Conservation (phyloP, 257 asterid species). For the Lantana camara region DNA sequence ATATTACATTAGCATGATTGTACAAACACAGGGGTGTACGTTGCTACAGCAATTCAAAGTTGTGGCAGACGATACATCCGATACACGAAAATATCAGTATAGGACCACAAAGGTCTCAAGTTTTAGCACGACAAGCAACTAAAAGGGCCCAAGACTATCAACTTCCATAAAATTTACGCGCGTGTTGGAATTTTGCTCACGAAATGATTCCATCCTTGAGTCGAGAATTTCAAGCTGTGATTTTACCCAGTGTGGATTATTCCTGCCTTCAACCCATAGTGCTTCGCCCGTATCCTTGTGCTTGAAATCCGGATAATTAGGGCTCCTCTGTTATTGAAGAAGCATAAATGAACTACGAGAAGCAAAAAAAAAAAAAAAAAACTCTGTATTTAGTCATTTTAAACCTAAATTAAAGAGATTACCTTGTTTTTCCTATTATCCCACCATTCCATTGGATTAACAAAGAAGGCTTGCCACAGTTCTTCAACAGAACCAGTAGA, state of each 20-base stretch:
- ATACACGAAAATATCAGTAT: conserved; percentile 14
- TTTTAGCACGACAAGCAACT: conserved; percentile 28
- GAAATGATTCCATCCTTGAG: conserved; percentile 70
- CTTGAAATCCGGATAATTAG: conserved; percentile 96
- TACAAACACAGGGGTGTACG: conserved; percentile 3
- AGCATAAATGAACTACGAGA: neutral
- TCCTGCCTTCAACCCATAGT: conserved; percentile 86
- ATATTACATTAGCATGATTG: neutral
- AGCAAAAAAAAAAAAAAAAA: too few species aligned
- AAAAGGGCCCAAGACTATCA: conserved; percentile 60
- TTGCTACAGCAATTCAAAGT: conserved; percentile 11
- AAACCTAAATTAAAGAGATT: conserved; percentile 12
- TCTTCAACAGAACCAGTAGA: conserved; percentile 72
- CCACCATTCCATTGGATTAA: conserved; percentile 96
- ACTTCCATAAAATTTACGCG: conserved; percentile 51
- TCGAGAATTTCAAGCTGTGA: conserved; percentile 87
- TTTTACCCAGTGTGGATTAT: conserved; percentile 90
- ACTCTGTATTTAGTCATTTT: neutral
- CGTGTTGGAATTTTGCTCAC: conserved; percentile 55
- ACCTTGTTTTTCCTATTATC: conserved; percentile 98
- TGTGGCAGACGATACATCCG: conserved; percentile 12
- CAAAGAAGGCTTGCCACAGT: conserved; percentile 98
- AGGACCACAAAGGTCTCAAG: conserved; percentile 10
- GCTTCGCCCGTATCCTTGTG: conserved; percentile 97
- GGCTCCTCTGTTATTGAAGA: conserved; percentile 66